These are phyloP conservation scores for Brassica carinata DNA, from an alignment of 345 rosid genomes.

Conservation along the genomic window DNA sequence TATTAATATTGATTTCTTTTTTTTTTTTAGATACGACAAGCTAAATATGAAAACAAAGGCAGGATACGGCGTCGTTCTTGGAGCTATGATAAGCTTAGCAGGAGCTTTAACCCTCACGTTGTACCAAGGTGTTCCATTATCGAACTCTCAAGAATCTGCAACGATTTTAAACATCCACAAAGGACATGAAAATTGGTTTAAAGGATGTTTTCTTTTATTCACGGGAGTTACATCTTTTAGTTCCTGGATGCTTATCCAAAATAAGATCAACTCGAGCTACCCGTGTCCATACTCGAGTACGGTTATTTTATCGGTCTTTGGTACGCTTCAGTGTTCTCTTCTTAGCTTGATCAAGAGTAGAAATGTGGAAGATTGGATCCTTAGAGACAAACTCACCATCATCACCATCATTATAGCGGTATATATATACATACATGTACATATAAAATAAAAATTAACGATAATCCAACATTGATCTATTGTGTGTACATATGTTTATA, in stretches of 20 bases:
- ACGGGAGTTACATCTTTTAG: slow-evolving; percentile 43
- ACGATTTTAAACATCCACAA: slow-evolving; percentile 13
- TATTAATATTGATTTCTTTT: background rate
- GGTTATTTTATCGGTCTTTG: slow-evolving; percentile 55
- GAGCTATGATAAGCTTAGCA: slow-evolving; percentile 51
- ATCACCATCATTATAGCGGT: slow-evolving; percentile 48
- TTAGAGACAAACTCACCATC: slow-evolving; percentile 50
- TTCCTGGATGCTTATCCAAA: slow-evolving; percentile 62
- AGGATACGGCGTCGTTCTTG: slow-evolving; percentile 49
- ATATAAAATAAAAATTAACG: background rate
- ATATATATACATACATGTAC: slow-evolving; percentile 29
- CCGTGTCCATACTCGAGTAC: slow-evolving; percentile 69
- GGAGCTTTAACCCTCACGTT: slow-evolving; percentile 58
- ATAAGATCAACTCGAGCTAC: slow-evolving; percentile 48
- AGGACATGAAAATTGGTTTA: slow-evolving; percentile 46
- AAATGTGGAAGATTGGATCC: slow-evolving; percentile 47
- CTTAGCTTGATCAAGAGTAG: slow-evolving; percentile 44
- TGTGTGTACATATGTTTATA: background rate
- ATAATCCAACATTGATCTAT: slow-evolving; percentile 1
- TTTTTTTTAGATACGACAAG: slow-evolving; percentile 50
- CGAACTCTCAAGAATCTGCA: background rate
- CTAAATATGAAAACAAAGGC: slow-evolving; percentile 44
- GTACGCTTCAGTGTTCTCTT: slow-evolving; percentile 56
- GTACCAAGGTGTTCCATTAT: slow-evolving; percentile 52
- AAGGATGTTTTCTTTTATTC: slow-evolving; percentile 49